Evolutionary conservation across 306 rosid species (phyloP).

Genomic region (Gastrolobium villosum): DNA sequence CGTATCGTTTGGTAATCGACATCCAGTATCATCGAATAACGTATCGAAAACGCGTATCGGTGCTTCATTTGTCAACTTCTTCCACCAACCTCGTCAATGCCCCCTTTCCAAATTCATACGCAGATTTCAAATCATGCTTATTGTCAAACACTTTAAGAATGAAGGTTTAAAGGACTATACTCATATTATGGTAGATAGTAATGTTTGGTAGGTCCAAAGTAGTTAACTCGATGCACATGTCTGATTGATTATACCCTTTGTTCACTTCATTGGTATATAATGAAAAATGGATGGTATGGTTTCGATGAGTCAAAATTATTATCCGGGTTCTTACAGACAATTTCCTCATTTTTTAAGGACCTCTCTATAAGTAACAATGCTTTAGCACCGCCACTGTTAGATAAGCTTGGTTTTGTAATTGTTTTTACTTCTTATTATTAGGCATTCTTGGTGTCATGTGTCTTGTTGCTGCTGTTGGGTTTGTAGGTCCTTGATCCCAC

Average conservation of each 20-base stretch:
- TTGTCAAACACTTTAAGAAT: neutral
- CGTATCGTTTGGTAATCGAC: too few species aligned
- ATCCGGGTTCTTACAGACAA: neutral
- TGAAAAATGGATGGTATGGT: slow-evolving; percentile 19
- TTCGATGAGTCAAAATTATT: neutral
- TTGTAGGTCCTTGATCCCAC: neutral
- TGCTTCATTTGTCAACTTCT: too few species aligned
- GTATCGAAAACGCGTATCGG: too few species aligned
- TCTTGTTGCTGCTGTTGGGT: neutral
- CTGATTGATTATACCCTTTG: neutral
- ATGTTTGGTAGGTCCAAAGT: neutral
- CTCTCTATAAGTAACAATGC: neutral
- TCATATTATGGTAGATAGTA: neutral
- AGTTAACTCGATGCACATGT: neutral
- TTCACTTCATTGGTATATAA: neutral
- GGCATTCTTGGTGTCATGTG: neutral
- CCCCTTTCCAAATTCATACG: neutral
- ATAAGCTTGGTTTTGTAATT: neutral
- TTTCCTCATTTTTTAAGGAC: neutral
- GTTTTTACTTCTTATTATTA: slow-evolving; percentile 1
- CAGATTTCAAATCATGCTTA: neutral
- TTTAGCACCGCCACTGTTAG: neutral
- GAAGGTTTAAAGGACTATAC: neutral
- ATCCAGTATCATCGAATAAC: too few species aligned
- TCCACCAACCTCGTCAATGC: neutral